Percentiles rank a stretch among this genome's conserved stretches.
Conservation (phyloP, 2,329 filamentous ascomycete species). For the Fusarium lyarnte region DNA sequence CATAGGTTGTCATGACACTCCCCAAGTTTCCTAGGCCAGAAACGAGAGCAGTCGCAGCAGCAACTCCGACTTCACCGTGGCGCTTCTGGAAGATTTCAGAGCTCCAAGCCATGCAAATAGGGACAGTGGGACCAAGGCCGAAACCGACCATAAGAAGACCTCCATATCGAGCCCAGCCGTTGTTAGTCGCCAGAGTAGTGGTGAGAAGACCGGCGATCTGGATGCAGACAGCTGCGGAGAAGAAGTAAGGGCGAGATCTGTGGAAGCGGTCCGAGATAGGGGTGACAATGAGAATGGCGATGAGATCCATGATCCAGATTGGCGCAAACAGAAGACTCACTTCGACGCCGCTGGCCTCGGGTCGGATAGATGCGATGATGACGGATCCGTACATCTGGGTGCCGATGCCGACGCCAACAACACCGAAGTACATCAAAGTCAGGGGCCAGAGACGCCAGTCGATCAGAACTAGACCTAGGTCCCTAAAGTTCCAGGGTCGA, state of each 20-base stretch:
- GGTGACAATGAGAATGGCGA: slow-evolving; percentile 85
- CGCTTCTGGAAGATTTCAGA: slow-evolving; percentile 89
- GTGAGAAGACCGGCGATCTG: slow-evolving; percentile 85
- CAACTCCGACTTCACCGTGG: slow-evolving; percentile 90
- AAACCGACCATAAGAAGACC: slow-evolving; percentile 92
- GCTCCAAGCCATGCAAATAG: slow-evolving; percentile 94
- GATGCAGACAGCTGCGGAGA: slow-evolving; percentile 77
- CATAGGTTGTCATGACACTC: slow-evolving; percentile 87
- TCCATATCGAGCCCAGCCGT: slow-evolving; percentile 86
- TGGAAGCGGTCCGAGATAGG: slow-evolving; percentile 90
- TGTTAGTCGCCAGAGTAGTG: slow-evolving; percentile 76
- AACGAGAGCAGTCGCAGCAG: slow-evolving; percentile 84
- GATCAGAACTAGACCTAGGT: slow-evolving; percentile 75
- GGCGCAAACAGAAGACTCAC: slow-evolving; percentile 87
- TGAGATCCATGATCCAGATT: slow-evolving; percentile 93
- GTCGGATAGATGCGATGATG: slow-evolving; percentile 83
- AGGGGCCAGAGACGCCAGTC: slow-evolving; percentile 93
- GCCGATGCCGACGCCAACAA: slow-evolving; percentile 91
- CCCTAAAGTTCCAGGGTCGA: slow-evolving; percentile 75
- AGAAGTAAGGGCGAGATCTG: slow-evolving; percentile 80
- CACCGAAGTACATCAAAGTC: slow-evolving; percentile 91
- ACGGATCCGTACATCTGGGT: slow-evolving; percentile 89
- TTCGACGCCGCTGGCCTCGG: slow-evolving; percentile 75
- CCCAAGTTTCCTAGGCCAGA: slow-evolving; percentile 89
- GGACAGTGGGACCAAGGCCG: slow-evolving; percentile 88